Base-by-base conservation (phyloP, 83 land plant species). In the Thuja plicata region DNA sequence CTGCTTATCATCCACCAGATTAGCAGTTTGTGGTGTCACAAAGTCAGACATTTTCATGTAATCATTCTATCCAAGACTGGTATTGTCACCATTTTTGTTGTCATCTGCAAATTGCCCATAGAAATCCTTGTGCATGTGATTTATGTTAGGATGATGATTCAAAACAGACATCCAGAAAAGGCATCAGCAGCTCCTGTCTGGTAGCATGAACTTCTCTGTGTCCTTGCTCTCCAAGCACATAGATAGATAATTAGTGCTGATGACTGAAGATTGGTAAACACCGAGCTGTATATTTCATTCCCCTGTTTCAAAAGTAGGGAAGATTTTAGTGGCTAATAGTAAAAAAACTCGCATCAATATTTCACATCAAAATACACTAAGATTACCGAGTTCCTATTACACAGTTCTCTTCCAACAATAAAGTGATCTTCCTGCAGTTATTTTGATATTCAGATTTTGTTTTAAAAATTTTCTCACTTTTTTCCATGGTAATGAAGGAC, bases 201-300 rank as follows among this genome's bases (percentile, higher is more conserved):
- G 73, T 24, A 86, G 79, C 0, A 91, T 45, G 7, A 92, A 90
- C 91, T 97, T 98, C 91, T 98, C 97, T 1, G 97, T 96, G 85
- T 98, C 99, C 90, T 97, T 98, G 90, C 99, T 98, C 94, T 98
- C 99, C 90, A 98, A 87, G 88, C 99, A 98, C 99, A 98, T 96
- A 50, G 99, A 97, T 84, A 98, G 89, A 87, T 95, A 95, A 82
- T 98, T 97, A 0, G 91, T 91, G 32, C 99, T 96, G 60, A 90
- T 92, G n/a, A 98, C 99, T 8, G 96, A 90, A 87, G 97, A 96
- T 89, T 98, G 99, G 79, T 98, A 98, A 3, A 98, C 97, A 89
- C 99, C 97, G 73, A 98, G 95, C 88, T 97, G 89, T 86, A 98
- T 90, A 89, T 95, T 96, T 91, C 97, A 96, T 85, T 97, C 98